Conservation (phyloP, 2,329 filamentous ascomycete species). For the Microdochium nivale region DNA sequence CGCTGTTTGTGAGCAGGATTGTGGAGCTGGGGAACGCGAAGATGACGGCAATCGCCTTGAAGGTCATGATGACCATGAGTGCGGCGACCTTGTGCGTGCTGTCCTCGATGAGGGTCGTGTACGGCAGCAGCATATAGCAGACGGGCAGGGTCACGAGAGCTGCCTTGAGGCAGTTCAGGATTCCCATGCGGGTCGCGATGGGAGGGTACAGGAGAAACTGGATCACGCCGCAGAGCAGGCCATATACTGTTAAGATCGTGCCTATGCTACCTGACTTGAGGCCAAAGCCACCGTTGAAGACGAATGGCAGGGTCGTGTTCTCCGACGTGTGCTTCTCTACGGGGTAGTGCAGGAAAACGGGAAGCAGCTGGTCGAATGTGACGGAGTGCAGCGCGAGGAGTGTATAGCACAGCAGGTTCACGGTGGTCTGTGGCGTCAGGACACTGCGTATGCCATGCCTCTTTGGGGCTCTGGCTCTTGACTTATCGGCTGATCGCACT, state of each 20-base stretch:
- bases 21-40: slow-evolving; percentile 85
- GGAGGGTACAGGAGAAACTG: slow-evolving; percentile 83
- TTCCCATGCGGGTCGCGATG: slow-evolving; percentile 63
- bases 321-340: slow-evolving; percentile 45
- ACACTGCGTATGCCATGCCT: slow-evolving; percentile 31
- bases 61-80: slow-evolving; percentile 60
- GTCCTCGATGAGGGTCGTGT: slow-evolving; percentile 56
- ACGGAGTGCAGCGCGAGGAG: slow-evolving; percentile 75
- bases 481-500: slow-evolving; percentile 6
- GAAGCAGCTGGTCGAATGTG: slow-evolving; percentile 79
- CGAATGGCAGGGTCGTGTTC: slow-evolving; percentile 61
- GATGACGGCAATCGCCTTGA: slow-evolving; percentile 69
- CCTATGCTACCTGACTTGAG: slow-evolving; percentile 67
- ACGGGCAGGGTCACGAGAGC: slow-evolving; percentile 61
- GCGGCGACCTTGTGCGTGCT: slow-evolving; percentile 42
- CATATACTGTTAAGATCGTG: slow-evolving; percentile 76
- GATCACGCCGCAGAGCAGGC: slow-evolving; percentile 66
- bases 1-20: slow-evolving; percentile 85
- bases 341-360: slow-evolving; percentile 80
- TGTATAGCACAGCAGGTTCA: slow-evolving; percentile 72
- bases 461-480: slow-evolving; percentile 9
- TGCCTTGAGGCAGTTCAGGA: slow-evolving; percentile 63
- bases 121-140: slow-evolving; percentile 75
- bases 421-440: slow-evolving; percentile 63
- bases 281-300: slow-evolving; percentile 77